Conservation (phyloP, 345 rosid species). For the Eucalyptus guilfoylei region DNA sequence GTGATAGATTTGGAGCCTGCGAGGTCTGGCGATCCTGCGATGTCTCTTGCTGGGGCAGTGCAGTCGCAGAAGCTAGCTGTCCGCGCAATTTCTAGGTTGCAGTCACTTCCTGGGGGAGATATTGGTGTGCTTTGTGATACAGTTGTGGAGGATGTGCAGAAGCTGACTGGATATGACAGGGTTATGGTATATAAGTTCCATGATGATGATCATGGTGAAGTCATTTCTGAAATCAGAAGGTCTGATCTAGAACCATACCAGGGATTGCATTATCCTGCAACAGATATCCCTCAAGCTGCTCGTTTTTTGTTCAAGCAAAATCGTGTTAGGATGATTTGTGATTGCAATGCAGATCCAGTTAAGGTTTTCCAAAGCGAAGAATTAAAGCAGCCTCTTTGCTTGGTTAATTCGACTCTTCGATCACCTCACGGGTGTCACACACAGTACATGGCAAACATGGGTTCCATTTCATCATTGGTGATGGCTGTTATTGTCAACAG, state of each 20-base stretch:
- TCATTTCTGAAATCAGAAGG: constrained; percentile 73
- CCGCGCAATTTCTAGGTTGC: constrained; percentile 72
- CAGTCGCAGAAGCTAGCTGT: constrained; percentile 87
- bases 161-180: constrained; percentile 77
- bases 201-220: constrained; percentile 85
- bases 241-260: constrained; percentile 82
- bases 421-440: constrained; percentile 65
- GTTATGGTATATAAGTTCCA: constrained; percentile 88
- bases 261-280: constrained; percentile 86
- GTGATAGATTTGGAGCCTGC: constrained; percentile 90
- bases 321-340: constrained; percentile 70
- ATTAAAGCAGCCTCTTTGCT: constrained; percentile 55
- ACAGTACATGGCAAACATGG: constrained; percentile 84
- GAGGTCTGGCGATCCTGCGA: constrained; percentile 35
- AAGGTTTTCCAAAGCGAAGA: constrained; percentile 56
- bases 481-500: constrained; percentile 44
- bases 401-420: constrained; percentile 68
- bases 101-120: constrained; percentile 76
- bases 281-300: constrained; percentile 82
- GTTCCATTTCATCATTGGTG: constrained; percentile 64
- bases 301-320: constrained; percentile 82
- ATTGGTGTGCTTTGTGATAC: constrained; percentile 74
- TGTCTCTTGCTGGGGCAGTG: constrained; percentile 67
- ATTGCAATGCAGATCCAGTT: constrained; percentile 52
- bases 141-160: constrained; percentile 78